Conservation (phyloP, 2,329 filamentous ascomycete species). For the Fusarium secorum region DNA sequence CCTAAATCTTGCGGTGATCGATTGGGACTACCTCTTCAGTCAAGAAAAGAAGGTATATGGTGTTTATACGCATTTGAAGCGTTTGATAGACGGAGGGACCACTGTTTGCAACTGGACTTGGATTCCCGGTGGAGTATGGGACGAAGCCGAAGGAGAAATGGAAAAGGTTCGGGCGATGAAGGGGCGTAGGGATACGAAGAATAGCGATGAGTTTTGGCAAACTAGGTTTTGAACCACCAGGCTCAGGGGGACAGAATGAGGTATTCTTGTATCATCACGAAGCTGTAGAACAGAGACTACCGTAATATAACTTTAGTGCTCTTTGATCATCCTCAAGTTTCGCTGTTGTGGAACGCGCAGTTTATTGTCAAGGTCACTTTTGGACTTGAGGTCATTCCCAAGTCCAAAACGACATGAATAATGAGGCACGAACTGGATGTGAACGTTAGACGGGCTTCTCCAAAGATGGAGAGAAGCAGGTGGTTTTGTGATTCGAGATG, state of each 20-base stretch:
- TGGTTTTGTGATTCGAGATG: neutral
- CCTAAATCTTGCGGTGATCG: neutral
- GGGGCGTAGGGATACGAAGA: neutral
- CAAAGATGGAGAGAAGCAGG: neutral
- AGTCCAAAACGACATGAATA: fast-evolving
- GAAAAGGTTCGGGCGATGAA: neutral
- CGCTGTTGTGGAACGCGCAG: neutral
- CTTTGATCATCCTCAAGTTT: neutral
- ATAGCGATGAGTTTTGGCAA: neutral
- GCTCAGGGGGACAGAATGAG: too few species aligned
- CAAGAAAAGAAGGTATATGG: neutral
- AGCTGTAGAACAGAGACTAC: neutral
- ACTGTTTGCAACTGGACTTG: neutral
- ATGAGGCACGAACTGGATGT: neutral
- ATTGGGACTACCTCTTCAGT: neutral
- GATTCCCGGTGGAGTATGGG: neutral
- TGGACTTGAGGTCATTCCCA: neutral
- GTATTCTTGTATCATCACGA: neutral
- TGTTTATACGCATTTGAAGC: neutral
- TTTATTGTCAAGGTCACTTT: neutral
- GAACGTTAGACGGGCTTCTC: fast-evolving
- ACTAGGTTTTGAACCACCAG: neutral
- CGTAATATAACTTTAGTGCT: neutral
- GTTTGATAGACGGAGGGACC: neutral
- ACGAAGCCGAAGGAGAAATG: neutral